These are phyloP conservation scores for Cadophora sp. DNA, from an alignment of 2,329 filamentous ascomycete genomes.

Conservation along the genomic window DNA sequence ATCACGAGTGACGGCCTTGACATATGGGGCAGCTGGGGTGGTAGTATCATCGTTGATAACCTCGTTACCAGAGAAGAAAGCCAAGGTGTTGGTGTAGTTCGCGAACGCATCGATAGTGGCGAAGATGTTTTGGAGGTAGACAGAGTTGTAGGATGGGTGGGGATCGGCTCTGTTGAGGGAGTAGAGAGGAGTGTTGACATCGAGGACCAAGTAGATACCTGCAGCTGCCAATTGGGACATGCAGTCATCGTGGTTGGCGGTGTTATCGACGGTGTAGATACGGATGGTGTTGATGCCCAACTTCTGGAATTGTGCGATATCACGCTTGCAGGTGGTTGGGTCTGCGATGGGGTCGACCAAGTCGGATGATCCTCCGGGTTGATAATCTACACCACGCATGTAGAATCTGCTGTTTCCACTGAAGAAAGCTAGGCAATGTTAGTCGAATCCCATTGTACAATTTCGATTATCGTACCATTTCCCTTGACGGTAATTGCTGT, in stretches of 20 bases:
- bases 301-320: conserved; percentile 70
- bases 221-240: conserved; percentile 71
- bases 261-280: conserved; percentile 77
- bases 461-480: conserved; percentile 38
- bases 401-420: conserved; percentile 53
- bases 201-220: conserved; percentile 76
- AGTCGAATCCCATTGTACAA: neutral
- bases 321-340: conserved; percentile 63
- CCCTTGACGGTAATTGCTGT: conserved; percentile 42
- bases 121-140: conserved; percentile 75
- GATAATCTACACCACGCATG: conserved; percentile 69
- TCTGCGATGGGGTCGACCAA: conserved; percentile 71
- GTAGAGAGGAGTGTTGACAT: conserved; percentile 74
- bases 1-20: conserved; percentile 65
- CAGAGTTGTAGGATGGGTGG: conserved; percentile 68
- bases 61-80: conserved; percentile 67
- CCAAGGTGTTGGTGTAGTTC: conserved; percentile 71
- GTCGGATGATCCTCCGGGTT: conserved; percentile 49
- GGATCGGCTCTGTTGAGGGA: conserved; percentile 69
- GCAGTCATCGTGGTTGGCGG: conserved; percentile 69
- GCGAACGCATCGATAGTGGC: conserved; percentile 73
- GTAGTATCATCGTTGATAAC: conserved; percentile 61
- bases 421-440: conserved; percentile 41
- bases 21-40: conserved; percentile 58
- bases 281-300: conserved; percentile 75